A percentile compares a stretch with the other conserved stretches of the same genome.
Conservation (phyloP, 495 filamentous ascomycete genomes). For the Penicillium cosmopolitanum region DNA sequence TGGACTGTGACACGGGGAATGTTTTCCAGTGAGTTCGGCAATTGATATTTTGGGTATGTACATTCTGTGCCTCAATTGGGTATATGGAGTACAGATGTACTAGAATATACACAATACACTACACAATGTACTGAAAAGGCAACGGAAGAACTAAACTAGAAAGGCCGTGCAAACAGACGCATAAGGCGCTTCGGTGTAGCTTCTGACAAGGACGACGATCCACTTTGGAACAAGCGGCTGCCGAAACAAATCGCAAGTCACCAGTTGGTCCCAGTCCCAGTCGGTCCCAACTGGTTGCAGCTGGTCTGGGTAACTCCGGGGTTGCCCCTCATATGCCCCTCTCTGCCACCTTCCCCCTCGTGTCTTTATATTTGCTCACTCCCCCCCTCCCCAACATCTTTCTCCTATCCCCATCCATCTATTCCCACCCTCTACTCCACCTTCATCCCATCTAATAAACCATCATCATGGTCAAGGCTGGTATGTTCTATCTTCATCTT, state of each 20-base stretch:
- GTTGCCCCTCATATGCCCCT: slow-evolving; percentile 26
- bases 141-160: no score
- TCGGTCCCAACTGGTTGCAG: no score
- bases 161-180: not conserved
- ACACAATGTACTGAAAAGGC: no score
- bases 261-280: no score
- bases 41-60: not conserved
- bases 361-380: slow-evolving; percentile 21
- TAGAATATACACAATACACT: no score
- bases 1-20: not conserved
- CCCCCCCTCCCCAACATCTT: slow-evolving; percentile 25
- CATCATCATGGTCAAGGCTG: slow-evolving; percentile 85
- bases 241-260: no score
- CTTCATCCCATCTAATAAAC: slow-evolving; percentile 16
- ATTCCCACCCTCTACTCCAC: slow-evolving; percentile 15
- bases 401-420: slow-evolving; percentile 17
- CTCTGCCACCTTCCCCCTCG: slow-evolving; percentile 19
- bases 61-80: no score
- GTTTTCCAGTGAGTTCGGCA: not conserved
- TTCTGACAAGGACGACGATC: no score
- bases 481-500: slow-evolving; percentile 47
- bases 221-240: no score
- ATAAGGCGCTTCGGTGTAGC: slow-evolving; percentile 2
- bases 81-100: no score
- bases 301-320: slow-evolving; percentile 23